Evolutionary conservation across 805 yeast species (phyloP), one percentile per base, ranked within the genome.

Genomic region (Komagataella phaffii): DNA sequence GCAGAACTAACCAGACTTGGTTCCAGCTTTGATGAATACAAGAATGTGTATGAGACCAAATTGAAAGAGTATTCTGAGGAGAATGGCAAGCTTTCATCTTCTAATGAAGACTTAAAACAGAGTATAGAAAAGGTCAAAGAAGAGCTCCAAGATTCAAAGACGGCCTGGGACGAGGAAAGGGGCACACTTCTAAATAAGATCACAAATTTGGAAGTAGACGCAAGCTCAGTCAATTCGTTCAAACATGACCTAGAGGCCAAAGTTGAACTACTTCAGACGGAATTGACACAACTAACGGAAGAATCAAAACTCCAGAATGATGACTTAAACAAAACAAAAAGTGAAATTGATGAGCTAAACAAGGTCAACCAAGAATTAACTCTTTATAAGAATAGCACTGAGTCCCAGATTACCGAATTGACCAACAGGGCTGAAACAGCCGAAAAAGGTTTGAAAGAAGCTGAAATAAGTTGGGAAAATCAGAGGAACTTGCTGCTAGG

Each of bases 1-100:
- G 77, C 76, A 50, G 80, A 89, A 4, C 69, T 87, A 44, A 64
- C 68, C 44, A 70, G 73, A 48, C 68, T 86, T 53, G 80, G 77
- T 24, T 67, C 68, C 18, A 69, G 82, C 1, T 83, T 75, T 60
- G 87, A 75, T 49, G 64, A 64, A 48, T 74, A 64, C 55, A 75
- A 72, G 55, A 53, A 55, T 2, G 52, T 67, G 0, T 50, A 54
- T 18, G 52, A 50, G 48, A 64, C 2, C 64, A 17, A 17, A 12
- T 17, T 23, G 10, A 24, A 17, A 10, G 30, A 23, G 14, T 18
- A 45, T n/a, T 19, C 62, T 44, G 58, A 54, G 30, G 55, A 56
- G 48, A 46, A 46, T 19, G 51, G 44, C 10, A 47, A 49, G 17
- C 51, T 49, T n/a, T 24, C 44, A 23, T 7, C 8, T 17, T n/a